These are phyloP conservation scores for Graphium sp. DNA, from an alignment of 2,329 filamentous ascomycete species.

Conservation along the genomic window DNA sequence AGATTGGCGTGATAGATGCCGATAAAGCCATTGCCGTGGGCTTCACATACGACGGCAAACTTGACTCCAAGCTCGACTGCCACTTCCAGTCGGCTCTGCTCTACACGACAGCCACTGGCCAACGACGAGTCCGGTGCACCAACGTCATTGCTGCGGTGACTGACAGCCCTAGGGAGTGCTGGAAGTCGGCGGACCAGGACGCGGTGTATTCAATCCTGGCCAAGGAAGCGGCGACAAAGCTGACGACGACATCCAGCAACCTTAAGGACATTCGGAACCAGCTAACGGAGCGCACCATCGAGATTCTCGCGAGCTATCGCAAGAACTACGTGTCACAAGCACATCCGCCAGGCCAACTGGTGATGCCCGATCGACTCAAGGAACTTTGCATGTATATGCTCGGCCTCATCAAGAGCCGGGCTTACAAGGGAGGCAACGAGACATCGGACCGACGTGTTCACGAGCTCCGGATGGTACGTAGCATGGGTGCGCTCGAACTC, in stretches of 20 bases:
- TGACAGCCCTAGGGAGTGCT: slow-evolving; percentile 64
- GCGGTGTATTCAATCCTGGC: slow-evolving; percentile 77
- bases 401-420: slow-evolving; percentile 72
- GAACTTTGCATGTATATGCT: slow-evolving; percentile 96
- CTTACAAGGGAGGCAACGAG: slow-evolving; percentile 86
- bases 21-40: slow-evolving; percentile 87
- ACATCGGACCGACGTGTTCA: slow-evolving; percentile 81
- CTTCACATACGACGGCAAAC: slow-evolving; percentile 90
- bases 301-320: slow-evolving; percentile 79
- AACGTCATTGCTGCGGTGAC: slow-evolving; percentile 90
- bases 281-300: slow-evolving; percentile 81
- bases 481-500: slow-evolving; percentile 73
- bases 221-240: slow-evolving; percentile 84
- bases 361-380: slow-evolving; percentile 89
- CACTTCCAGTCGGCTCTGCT: slow-evolving; percentile 93
- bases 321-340: slow-evolving; percentile 74
- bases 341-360: slow-evolving; percentile 80
- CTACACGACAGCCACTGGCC: slow-evolving; percentile 80
- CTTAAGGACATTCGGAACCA: slow-evolving; percentile 74
- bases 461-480: slow-evolving; percentile 77
- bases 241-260: slow-evolving; percentile 48
- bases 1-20: slow-evolving; percentile 81
- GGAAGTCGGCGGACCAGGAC: slow-evolving; percentile 94
- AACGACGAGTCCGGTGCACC: slow-evolving; percentile 79
- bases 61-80: slow-evolving; percentile 91